A percentile compares a stretch with the other conserved stretches of the same genome.
phyloP scores from a whole-genome alignment of 2,329 filamentous ascomycete genomes.

The Aureobasidium sp. region DNA sequence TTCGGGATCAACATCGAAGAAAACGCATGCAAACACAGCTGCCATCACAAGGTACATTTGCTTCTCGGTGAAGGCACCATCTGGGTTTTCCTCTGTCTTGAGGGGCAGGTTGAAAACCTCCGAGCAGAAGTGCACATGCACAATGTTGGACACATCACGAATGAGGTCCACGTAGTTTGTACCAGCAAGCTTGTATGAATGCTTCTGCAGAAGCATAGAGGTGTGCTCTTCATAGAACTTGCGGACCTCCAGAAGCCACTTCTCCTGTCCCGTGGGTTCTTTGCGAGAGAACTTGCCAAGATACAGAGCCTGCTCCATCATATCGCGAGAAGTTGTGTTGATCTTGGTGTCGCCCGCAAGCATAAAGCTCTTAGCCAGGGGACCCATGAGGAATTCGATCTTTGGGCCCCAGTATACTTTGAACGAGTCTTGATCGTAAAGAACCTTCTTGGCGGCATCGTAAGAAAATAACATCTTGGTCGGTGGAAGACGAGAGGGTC shows the following conservation, averaged over 20 bases:
- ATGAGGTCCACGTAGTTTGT: conserved; percentile 43
- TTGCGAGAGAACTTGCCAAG: conserved; percentile 25
- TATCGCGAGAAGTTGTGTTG: conserved; percentile 37
- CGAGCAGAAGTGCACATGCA: conserved; percentile 49
- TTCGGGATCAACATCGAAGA: conserved; percentile 49
- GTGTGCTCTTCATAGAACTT: conserved; percentile 45
- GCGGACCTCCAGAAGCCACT: conserved; percentile 40
- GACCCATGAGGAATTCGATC: conserved; percentile 39
- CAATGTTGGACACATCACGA: conserved; percentile 46
- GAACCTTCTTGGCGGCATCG: conserved; percentile 37
- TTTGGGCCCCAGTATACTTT: conserved; percentile 42
- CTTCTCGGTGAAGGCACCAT: conserved; percentile 47
- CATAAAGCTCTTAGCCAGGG: conserved; percentile 41
- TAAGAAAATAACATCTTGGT: conserved; percentile 41
- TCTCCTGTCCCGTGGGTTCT: conserved; percentile 28
- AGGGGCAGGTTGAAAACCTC: conserved; percentile 50
- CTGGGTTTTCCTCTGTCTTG: conserved; percentile 46
- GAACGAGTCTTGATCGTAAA: conserved; percentile 38
- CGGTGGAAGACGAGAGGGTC: conserved; percentile 24
- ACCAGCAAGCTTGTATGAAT: conserved; percentile 41
- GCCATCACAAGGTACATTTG: conserved; percentile 50
- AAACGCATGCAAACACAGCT: conserved; percentile 47
- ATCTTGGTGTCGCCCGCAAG: conserved; percentile 38
- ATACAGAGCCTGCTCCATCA: conserved; percentile 39
- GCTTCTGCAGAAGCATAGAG: conserved; percentile 35